Evolutionary conservation across 2,329 filamentous ascomycete species (phyloP).

Genomic region (Exophiala bonariae): DNA sequence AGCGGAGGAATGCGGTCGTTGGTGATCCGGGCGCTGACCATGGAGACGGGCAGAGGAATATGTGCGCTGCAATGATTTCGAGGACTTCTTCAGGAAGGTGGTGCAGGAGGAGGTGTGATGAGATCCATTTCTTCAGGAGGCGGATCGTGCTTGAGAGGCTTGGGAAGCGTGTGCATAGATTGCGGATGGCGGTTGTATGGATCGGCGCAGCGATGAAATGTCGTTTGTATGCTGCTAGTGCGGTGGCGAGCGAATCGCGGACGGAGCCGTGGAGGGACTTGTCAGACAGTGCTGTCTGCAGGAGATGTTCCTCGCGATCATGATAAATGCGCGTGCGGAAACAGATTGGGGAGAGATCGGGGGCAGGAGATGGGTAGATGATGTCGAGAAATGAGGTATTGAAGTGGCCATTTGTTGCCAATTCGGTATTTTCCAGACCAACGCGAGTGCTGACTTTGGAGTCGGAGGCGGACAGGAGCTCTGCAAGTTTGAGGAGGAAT

Average conservation of each 20-base stretch:
- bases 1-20: slow-evolving; percentile 77
- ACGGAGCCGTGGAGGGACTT: slow-evolving; percentile 67
- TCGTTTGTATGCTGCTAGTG: slow-evolving; percentile 70
- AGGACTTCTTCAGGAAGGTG: slow-evolving; percentile 80
- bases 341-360: slow-evolving; percentile 52
- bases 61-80: slow-evolving; percentile 76
- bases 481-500: slow-evolving; percentile 73
- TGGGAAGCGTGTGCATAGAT: slow-evolving; percentile 76
- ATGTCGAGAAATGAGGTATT: slow-evolving; percentile 63
- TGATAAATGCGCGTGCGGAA: slow-evolving; percentile 89
- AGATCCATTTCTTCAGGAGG: slow-evolving; percentile 87
- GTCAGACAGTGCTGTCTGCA: slow-evolving; percentile 73
- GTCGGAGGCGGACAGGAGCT: slow-evolving; percentile 66
- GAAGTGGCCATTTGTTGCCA: slow-evolving; percentile 18
- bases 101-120: slow-evolving; percentile 72
- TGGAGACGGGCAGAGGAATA: slow-evolving; percentile 79
- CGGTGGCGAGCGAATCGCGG: slow-evolving; percentile 68
- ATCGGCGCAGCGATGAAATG: slow-evolving; percentile 71
- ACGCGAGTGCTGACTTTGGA: slow-evolving; percentile 66
- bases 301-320: slow-evolving; percentile 78
- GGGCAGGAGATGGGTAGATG: slow-evolving; percentile 57
- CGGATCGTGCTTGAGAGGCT: slow-evolving; percentile 80
- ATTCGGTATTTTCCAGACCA: slow-evolving; percentile 72
- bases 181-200: slow-evolving; percentile 78
- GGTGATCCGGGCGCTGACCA: slow-evolving; percentile 76